Base-by-base conservation (phyloP, 2,329 filamentous ascomycete genomes). In the Paecilomyces sp. region DNA sequence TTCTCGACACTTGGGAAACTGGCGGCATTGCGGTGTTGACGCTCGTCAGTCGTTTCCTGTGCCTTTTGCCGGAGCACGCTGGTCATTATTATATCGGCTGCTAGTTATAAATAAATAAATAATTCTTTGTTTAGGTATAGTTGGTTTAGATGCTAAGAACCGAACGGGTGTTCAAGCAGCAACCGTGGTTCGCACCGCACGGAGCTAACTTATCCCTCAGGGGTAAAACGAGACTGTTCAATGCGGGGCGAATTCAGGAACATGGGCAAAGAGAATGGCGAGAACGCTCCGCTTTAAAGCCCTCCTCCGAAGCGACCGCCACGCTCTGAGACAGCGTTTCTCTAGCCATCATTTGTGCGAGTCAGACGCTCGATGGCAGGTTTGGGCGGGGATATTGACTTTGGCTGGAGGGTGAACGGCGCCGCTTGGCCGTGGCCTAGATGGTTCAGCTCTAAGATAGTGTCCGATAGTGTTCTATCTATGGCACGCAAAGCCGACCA, bases 281-380 rank as follows among this genome's bases (percentile, higher is more conserved):
- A 47, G 41, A 47, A 47, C 41, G 41, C 18, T 22, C 41, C 41
- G 41, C 41, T 47, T 47, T 47, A 47, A 47, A 47, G 36, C 36
- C 15, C n/a, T 18, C 15, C 15, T 47, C 8, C 36, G 36, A n/a
- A 47, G 36, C 13, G 36, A 47, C 36, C 36, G 36, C 36, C 36
- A 47, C n/a, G 15, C 36, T 18, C 36, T 53, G 18, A 53, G 51
- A 53, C 51, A 6, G 9, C 18, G 50, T 60, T 53, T 63, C 61
- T 22, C 18, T 31, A 15, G 56, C 3, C 56, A 57, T 67, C 64
- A 66, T 59, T 65, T 55, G 65, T 56, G 34, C 28, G 55, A 56
- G 62, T 68, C 66, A 68, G 62, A 60, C 62, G 65, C 59, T 53
- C 18, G 6, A 60, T 41, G 22, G 50, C 52, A 47, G 51, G 22